Evolutionary conservation across 208 protist genomes (phyloP).

Genomic region (Wallacemonas collosoma): DNA sequence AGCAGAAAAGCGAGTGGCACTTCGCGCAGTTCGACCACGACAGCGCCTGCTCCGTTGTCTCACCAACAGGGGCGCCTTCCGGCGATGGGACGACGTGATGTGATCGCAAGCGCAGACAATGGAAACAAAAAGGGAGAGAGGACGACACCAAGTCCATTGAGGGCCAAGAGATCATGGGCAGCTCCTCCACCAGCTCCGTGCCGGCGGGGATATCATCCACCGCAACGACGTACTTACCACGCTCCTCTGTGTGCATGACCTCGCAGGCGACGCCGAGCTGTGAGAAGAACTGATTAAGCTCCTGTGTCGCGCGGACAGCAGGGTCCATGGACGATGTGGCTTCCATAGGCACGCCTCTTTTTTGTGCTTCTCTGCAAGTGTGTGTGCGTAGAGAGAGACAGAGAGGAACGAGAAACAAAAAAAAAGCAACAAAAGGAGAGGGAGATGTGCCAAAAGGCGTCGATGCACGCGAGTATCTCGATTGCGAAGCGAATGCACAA

Average conservation of each 20-base stretch:
- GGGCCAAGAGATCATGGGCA: conserved; percentile 78
- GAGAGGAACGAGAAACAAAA: no score
- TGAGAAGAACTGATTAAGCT: conserved; percentile 61
- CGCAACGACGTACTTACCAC: conserved; percentile 70
- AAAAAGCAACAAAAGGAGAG: no score
- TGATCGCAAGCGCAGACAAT: conserved; percentile 57
- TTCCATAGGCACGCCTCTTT: not conserved
- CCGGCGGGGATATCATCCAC: conserved; percentile 40
- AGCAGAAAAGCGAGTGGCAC: conserved; percentile 72
- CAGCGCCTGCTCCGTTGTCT: not conserved
- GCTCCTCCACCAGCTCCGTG: conserved; percentile 66
- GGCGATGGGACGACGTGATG: not conserved
- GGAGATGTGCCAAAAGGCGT: no score
- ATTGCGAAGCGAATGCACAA: no score
- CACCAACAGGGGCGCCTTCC: not conserved
- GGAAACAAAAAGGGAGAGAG: conserved; percentile 56
- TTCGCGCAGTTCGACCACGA: conserved; percentile 36
- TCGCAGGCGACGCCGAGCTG: conserved; percentile 59
- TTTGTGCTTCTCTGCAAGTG: conserved; percentile 14
- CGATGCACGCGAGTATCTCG: no score
- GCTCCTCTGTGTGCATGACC: conserved; percentile 25
- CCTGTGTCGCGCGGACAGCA: conserved; percentile 39
- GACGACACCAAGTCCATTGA: conserved; percentile 36
- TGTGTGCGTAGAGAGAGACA: not conserved
- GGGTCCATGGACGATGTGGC: conserved; percentile 42